A percentile compares a stretch with the other conserved stretches of the same genome.
These are phyloP conservation scores for Laburnicola sp. DNA, from an alignment of 2,329 filamentous ascomycete genomes.

Conservation along the genomic window DNA sequence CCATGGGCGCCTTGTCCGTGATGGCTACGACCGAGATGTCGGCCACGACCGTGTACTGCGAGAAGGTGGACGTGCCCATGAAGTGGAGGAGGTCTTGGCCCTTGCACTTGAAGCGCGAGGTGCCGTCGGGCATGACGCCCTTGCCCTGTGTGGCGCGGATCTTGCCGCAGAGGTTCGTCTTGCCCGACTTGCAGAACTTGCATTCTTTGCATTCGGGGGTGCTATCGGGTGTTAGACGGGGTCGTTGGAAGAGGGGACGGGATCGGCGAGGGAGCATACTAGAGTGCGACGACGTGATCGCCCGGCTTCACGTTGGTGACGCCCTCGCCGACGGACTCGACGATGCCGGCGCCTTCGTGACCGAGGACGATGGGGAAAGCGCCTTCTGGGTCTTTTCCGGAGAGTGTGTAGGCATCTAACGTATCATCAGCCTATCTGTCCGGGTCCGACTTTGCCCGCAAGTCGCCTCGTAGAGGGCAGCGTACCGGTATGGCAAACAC, in stretches of 20 bases:
- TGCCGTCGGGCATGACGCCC: slow-evolving; percentile 97
- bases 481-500: slow-evolving; percentile 95
- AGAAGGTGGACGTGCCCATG: slow-evolving; percentile 99
- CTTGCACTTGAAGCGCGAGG: slow-evolving; percentile 89
- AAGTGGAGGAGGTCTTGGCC: slow-evolving; percentile 96
- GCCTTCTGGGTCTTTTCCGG: slow-evolving; percentile 90
- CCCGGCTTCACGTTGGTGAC: slow-evolving; percentile 93
- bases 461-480: background rate
- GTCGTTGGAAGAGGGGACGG: background rate
- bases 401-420: slow-evolving; percentile 63
- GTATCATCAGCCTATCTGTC: background rate
- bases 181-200: slow-evolving; percentile 99
- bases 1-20: slow-evolving; percentile 87
- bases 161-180: slow-evolving; percentile 99
- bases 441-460: background rate
- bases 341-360: slow-evolving; percentile 49
- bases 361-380: slow-evolving; percentile 50
- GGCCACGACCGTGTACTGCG: slow-evolving; percentile 96
- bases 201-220: slow-evolving; percentile 96
- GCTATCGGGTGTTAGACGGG: slow-evolving; percentile 55
- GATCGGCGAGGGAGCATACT: slow-evolving; percentile 41
- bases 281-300: slow-evolving; percentile 70
- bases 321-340: slow-evolving; percentile 74
- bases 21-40: slow-evolving; percentile 98
- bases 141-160: slow-evolving; percentile 95